Percentiles rank a stretch among this genome's conserved stretches.
Evolutionary conservation across 306 rosid species (phyloP).

Genomic region (Sicyos baderoa): DNA sequence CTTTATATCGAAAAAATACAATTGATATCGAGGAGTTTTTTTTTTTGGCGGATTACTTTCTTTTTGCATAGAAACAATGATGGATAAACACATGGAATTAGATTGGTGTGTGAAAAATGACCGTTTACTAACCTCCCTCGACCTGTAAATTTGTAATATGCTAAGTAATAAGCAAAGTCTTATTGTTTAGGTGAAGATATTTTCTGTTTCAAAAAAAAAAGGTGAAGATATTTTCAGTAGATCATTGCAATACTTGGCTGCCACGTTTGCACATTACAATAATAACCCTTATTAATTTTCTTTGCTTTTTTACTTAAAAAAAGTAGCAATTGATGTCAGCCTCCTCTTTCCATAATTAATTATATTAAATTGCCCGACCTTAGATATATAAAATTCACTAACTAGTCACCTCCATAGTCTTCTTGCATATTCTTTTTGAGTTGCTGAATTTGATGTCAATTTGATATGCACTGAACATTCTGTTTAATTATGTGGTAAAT

Average conservation of each 20-base stretch:
- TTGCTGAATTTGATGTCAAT: background rate
- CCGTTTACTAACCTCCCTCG: slow-evolving; percentile 14
- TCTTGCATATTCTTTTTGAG: background rate
- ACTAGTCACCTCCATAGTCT: background rate
- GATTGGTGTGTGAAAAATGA: slow-evolving; percentile 14
- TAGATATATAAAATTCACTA: too few species aligned
- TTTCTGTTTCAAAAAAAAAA: too few species aligned
- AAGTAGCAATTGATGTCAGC: background rate
- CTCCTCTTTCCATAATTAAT: background rate
- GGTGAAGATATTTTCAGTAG: slow-evolving; percentile 1
- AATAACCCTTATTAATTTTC: background rate
- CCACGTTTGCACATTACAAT: slow-evolving; percentile 12
- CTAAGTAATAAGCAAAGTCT: background rate
- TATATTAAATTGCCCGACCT: too few species aligned
- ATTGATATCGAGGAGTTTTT: background rate
- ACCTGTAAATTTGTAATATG: background rate
- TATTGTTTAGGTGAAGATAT: background rate
- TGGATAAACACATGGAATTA: slow-evolving; percentile 1
- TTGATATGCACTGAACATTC: background rate
- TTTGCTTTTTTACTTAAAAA: too few species aligned
- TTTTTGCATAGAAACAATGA: background rate
- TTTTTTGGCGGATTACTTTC: background rate
- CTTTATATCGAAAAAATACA: too few species aligned
- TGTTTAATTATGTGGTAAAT: background rate
- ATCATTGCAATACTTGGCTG: background rate